Percentiles rank a stretch among this genome's conserved stretches.
These are phyloP conservation scores for Citrus hindsii DNA, from an alignment of 345 rosid genomes.

Conservation along the genomic window DNA sequence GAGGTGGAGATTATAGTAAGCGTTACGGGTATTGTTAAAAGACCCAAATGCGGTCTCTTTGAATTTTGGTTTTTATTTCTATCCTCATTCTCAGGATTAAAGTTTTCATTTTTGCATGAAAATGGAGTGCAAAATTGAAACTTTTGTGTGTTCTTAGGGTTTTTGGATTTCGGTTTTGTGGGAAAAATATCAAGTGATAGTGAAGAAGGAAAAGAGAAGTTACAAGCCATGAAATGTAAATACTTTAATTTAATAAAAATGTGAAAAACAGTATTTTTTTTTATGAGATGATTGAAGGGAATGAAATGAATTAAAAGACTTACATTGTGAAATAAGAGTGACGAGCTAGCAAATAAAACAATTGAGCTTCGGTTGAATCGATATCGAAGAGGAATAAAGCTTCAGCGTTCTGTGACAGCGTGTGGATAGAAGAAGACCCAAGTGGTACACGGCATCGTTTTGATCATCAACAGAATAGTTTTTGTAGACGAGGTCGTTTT, in stretches of 20 bases:
- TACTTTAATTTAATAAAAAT: not conserved
- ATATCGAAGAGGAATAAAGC: slow-evolving; percentile 20
- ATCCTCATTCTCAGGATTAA: slow-evolving; percentile 9
- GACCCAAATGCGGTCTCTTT: slow-evolving; percentile 34
- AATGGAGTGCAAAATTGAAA: slow-evolving; percentile 22
- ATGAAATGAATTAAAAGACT: not conserved
- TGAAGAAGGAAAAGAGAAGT: slow-evolving; percentile 40
- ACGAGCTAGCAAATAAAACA: slow-evolving; percentile 1
- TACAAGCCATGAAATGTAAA: slow-evolving; percentile 36
- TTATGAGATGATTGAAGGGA: not conserved
- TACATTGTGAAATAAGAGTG: slow-evolving; percentile 33
- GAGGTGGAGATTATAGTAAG: slow-evolving; percentile 63
- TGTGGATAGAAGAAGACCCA: not conserved
- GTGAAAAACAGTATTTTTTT: not conserved
- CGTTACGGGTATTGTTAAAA: slow-evolving; percentile 61
- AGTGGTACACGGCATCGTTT: not conserved
- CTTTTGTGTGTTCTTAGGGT: slow-evolving; percentile 18
- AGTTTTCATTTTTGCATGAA: slow-evolving; percentile 35
- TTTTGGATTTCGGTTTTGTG: slow-evolving; percentile 20
- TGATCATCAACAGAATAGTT: no score
- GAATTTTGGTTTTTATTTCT: slow-evolving; percentile 25
- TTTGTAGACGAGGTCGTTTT: no score
- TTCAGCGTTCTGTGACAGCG: not conserved
- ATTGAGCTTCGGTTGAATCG: slow-evolving; percentile 19
- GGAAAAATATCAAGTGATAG: slow-evolving; percentile 22